Conservation (phyloP, 2,329 filamentous ascomycete species). For the Colletotrichum zoysiae region DNA sequence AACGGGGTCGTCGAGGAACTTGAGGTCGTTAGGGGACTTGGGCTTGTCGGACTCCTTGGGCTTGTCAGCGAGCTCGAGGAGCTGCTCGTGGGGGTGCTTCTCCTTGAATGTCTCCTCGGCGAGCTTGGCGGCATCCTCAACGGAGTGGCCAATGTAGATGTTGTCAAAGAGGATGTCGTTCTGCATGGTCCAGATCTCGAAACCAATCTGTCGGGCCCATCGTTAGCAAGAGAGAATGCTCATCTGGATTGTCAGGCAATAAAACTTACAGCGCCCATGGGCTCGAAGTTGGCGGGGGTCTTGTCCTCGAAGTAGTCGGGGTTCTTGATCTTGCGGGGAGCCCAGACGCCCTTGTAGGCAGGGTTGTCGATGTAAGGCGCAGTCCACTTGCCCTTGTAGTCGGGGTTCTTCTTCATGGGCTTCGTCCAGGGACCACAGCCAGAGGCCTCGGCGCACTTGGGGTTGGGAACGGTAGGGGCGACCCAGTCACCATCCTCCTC, state of each 20-base stretch:
- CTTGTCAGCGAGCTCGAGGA: slow-evolving; percentile 81
- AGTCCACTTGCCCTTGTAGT: slow-evolving; percentile 99
- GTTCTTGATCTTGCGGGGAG: slow-evolving; percentile 96
- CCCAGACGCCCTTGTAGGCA: slow-evolving; percentile 96
- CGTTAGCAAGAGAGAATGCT: slow-evolving; percentile 29
- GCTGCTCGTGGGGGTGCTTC: slow-evolving; percentile 87
- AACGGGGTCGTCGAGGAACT: slow-evolving; percentile 92
- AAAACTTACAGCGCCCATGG: slow-evolving; percentile 90
- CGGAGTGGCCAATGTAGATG: slow-evolving; percentile 99
- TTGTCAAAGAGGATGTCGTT: slow-evolving; percentile 99
- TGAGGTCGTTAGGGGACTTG: slow-evolving; percentile 80
- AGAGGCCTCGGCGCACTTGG: slow-evolving; percentile 93
- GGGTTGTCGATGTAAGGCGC: slow-evolving; percentile 96
- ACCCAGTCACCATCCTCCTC: slow-evolving; percentile 99
- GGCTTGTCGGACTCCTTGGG: slow-evolving; percentile 77
- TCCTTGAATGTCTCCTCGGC: slow-evolving; percentile 89
- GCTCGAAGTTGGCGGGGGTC: slow-evolving; percentile 95
- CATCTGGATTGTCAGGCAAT: neutral
- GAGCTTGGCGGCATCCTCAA: slow-evolving; percentile 91
- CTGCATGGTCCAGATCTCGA: slow-evolving; percentile 99
- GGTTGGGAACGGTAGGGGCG: slow-evolving; percentile 89
- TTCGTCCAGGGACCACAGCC: slow-evolving; percentile 94
- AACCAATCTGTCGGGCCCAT: slow-evolving; percentile 78
- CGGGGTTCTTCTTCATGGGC: slow-evolving; percentile 94
- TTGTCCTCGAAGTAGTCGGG: slow-evolving; percentile 98